phyloP scores from a whole-genome alignment of 1,284 basidiomycete species.

The Papiliotrema nemorosa region DNA sequence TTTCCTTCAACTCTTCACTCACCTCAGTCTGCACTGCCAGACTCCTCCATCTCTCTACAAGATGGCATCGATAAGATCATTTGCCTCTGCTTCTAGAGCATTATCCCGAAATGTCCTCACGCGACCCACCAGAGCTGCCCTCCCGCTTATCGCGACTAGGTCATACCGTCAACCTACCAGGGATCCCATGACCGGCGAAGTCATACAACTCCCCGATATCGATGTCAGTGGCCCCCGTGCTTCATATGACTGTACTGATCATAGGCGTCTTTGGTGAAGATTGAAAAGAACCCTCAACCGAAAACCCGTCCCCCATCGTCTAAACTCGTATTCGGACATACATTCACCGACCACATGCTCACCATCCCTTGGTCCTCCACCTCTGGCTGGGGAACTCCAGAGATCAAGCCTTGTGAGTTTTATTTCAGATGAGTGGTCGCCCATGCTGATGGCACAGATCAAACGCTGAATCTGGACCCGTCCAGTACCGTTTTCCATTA shows the following conservation, averaged over 20 bases:
- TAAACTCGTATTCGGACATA: slow-evolving; percentile 54
- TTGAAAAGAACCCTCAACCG: slow-evolving; percentile 54
- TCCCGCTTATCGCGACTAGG: neutral
- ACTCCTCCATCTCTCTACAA: neutral
- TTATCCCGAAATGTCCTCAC: neutral
- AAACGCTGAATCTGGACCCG: slow-evolving; percentile 71
- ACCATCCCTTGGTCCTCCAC: slow-evolving; percentile 70
- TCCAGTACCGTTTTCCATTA: slow-evolving; percentile 90
- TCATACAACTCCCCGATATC: slow-evolving; percentile 51
- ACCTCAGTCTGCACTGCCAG: neutral
- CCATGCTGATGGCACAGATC: slow-evolving; percentile 64
- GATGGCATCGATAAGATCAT: neutral
- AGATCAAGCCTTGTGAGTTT: slow-evolving; percentile 72
- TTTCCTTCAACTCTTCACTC: neutral
- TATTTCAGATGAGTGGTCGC: neutral
- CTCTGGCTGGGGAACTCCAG: slow-evolving; percentile 76
- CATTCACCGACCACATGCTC: slow-evolving; percentile 88
- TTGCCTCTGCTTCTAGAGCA: neutral
- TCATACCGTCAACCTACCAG: slow-evolving; percentile 16
- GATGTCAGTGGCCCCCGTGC: slow-evolving; percentile 41
- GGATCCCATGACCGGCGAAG: slow-evolving; percentile 55
- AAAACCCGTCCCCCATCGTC: slow-evolving; percentile 47
- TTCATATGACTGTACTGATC: slow-evolving; percentile 1
- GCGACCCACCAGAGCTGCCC: neutral
- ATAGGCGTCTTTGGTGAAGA: slow-evolving; percentile 51